Evolutionary conservation across 192 early-diverging fungal species (phyloP).

Genomic region (Coemansia sp.): DNA sequence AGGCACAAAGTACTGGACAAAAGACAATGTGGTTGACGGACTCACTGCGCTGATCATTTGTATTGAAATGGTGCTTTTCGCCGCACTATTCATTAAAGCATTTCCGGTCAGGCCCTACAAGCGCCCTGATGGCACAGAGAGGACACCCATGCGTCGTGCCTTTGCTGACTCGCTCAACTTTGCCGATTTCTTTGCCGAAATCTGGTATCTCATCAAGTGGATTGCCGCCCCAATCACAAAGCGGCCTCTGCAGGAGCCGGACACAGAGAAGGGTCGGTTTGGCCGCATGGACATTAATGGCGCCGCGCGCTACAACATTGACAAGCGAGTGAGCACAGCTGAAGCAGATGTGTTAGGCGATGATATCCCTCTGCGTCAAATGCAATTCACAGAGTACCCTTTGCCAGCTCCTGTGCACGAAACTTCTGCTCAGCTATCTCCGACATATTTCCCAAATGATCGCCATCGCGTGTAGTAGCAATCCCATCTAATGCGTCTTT

Average conservation of each 20-base stretch:
- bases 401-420: slow-evolving; percentile 7
- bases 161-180: slow-evolving; percentile 55
- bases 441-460: neutral
- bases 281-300: slow-evolving; percentile 54
- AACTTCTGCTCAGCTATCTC: neutral
- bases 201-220: slow-evolving; percentile 51
- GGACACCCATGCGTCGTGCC: slow-evolving; percentile 50
- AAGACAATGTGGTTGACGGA: slow-evolving; percentile 56
- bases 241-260: slow-evolving; percentile 30
- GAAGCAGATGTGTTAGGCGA: slow-evolving; percentile 31
- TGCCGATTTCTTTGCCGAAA: slow-evolving; percentile 46
- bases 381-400: slow-evolving; percentile 11
- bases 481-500: neutral
- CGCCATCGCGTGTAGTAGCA: slow-evolving; percentile 3
- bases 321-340: slow-evolving; percentile 21
- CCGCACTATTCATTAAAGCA: slow-evolving; percentile 55
- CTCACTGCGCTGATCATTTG: slow-evolving; percentile 58
- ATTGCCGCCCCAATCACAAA: slow-evolving; percentile 29
- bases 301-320: slow-evolving; percentile 42
- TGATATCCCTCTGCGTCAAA: slow-evolving; percentile 32
- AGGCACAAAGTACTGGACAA: slow-evolving; percentile 58
- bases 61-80: slow-evolving; percentile 60
- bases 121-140: slow-evolving; percentile 27
- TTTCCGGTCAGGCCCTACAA: slow-evolving; percentile 44
- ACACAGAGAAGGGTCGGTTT: slow-evolving; percentile 52